Conservation (phyloP, 768 basidiomycete genomes). For the Phylloporus scabripes region DNA sequence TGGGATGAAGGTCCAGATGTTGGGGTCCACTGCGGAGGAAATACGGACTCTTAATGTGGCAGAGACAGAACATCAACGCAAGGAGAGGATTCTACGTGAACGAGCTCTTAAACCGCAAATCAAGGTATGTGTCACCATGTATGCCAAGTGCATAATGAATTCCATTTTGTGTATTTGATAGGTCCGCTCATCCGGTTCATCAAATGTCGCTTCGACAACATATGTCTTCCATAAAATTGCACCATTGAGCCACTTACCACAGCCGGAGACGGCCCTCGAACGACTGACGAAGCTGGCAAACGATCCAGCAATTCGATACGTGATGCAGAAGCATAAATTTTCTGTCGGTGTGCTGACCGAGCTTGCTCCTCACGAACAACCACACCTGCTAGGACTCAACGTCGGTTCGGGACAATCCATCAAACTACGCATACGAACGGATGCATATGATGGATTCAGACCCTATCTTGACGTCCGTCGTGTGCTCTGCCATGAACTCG, state of each 20-base stretch:
- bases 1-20: slow-evolving; percentile 63
- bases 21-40: slow-evolving; percentile 61
- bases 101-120: slow-evolving; percentile 50
- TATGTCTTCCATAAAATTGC: slow-evolving; percentile 63
- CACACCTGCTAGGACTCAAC: slow-evolving; percentile 65
- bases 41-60: slow-evolving; percentile 47
- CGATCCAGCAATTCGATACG: slow-evolving; percentile 65
- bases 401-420: slow-evolving; percentile 56
- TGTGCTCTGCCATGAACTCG: slow-evolving; percentile 71
- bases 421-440: slow-evolving; percentile 63
- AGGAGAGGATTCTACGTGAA: slow-evolving; percentile 54
- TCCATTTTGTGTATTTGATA: slow-evolving; percentile 14
- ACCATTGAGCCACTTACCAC: slow-evolving; percentile 60
- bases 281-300: slow-evolving; percentile 54
- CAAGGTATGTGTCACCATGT: slow-evolving; percentile 40
- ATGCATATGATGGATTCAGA: slow-evolving; percentile 68
- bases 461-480: slow-evolving; percentile 57
- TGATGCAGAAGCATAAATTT: slow-evolving; percentile 68
- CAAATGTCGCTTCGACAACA: slow-evolving; percentile 34
- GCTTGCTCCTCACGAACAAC: slow-evolving; percentile 73
- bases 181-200: slow-evolving; percentile 53
- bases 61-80: slow-evolving; percentile 53
- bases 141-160: background rate
- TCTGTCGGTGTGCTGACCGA: slow-evolving; percentile 68
- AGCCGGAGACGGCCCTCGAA: slow-evolving; percentile 49